Base-by-base conservation (phyloP, 2,329 filamentous ascomycete genomes). In the Aspergillus persii region DNA sequence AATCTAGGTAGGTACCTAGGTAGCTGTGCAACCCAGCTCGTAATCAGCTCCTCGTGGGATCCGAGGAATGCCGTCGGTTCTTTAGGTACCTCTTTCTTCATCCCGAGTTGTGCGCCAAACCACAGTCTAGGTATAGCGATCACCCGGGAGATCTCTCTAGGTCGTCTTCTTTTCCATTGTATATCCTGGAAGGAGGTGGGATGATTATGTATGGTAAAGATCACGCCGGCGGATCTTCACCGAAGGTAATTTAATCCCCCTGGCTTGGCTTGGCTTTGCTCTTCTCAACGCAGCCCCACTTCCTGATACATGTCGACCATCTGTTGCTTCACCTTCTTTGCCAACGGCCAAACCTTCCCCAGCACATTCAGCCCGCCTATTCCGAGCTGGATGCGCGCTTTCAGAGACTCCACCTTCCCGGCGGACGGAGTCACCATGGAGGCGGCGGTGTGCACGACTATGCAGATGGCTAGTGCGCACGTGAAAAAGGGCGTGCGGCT, bases 401-500 rank as follows among this genome's bases (percentile, higher is more conserved):
- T 71, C 11, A 72, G 61, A 1, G 65, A 64, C 23, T 65, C 62
- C 12, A 66, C 59, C 36, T 63, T 66, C 7, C 65, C 54, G 1
- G 57, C 60, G 1, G 53, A 9, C 83, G 84, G 46, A 7, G 61
- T 72, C 66, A 76, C 76, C 18, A 81, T 81, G 85, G 89, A 93
- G 63, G 88, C 89, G 56, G 87, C 89, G 6, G 92, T 81, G 66
- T 92, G 89, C 2, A 92, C 88, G 62, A 91, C 87, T 2, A 89
- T 88, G 2, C 86, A 88, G 50, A 92, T 80, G 2, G 89, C 89
- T 50, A 92, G 79, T 27, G 88, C 87, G 69, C 89, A 92, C n/a
- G 86, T 89, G 75, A 92, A 90, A 74, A 92, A 91, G 61, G 91
- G 89, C 0, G 85, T 90, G 73, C 94, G 90, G 31, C 83, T 83